These are phyloP conservation scores for Phoma sp. DNA, from an alignment of 2,329 filamentous ascomycete species.

Conservation along the genomic window DNA sequence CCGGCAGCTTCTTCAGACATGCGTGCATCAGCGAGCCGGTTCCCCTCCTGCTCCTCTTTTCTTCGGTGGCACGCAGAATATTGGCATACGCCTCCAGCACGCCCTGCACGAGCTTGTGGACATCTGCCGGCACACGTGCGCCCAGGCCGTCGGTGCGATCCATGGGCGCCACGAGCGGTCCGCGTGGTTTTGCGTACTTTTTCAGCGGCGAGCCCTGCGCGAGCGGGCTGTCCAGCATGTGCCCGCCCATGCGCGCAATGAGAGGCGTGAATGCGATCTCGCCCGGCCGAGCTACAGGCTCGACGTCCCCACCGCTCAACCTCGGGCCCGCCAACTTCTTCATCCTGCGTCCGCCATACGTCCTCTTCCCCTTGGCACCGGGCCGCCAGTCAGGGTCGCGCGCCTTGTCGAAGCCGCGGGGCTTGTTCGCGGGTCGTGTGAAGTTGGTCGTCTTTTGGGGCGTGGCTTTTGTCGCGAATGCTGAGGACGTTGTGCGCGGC, in stretches of 20 bases:
- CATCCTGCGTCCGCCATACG: constrained; percentile 39
- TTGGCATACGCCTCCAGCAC: constrained; percentile 43
- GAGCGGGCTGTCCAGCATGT: constrained; percentile 40
- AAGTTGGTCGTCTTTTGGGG: constrained; percentile 36
- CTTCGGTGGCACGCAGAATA: constrained; percentile 42
- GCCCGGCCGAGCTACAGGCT: constrained; percentile 32
- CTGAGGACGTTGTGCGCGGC: constrained; percentile 27
- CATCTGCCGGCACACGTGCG: constrained; percentile 30
- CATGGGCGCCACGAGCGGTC: constrained; percentile 30
- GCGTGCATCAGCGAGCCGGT: constrained; percentile 47
- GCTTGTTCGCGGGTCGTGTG: constrained; percentile 36
- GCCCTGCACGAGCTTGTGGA: constrained; percentile 40
- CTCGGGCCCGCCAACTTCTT: constrained; percentile 23
- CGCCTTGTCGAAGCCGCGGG: constrained; percentile 42
- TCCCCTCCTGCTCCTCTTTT: constrained; percentile 38
- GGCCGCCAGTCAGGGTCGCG: constrained; percentile 48
- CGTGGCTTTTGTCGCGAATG: constrained; percentile 34
- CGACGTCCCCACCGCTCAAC: background rate
- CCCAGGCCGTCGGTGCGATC: constrained; percentile 29
- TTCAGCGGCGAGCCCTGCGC: constrained; percentile 36
- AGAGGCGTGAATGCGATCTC: constrained; percentile 47
- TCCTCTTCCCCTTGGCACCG: constrained; percentile 37
- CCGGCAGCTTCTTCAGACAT: constrained; percentile 50
- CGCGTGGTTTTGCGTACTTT: constrained; percentile 29
- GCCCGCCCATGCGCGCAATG: constrained; percentile 37